Percentiles rank a stretch among this genome's conserved stretches.
Evolutionary conservation across 306 rosid genomes (phyloP).

Genomic region (Acacia melanoxylon): DNA sequence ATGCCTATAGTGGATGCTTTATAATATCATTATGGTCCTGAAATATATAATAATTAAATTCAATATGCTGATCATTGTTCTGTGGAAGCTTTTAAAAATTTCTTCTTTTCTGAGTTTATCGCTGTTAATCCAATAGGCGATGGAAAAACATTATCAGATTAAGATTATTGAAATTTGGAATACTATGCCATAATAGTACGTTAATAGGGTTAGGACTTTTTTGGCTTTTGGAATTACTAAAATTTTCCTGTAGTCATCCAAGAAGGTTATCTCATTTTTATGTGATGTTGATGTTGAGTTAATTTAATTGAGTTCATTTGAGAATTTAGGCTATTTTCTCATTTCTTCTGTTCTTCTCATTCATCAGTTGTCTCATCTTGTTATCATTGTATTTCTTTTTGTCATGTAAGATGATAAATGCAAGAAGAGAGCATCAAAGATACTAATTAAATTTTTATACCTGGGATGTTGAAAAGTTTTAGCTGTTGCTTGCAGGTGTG

Average conservation of each 20-base stretch:
- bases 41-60: neutral
- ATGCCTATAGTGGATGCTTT: neutral
- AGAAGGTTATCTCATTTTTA: neutral
- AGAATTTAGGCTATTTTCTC: neutral
- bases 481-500: conserved; percentile 68
- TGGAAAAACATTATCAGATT: neutral
- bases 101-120: neutral
- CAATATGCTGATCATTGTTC: neutral
- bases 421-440: conserved; percentile 19
- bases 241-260: neutral
- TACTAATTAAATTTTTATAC: conserved; percentile 5
- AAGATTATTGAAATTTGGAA: neutral
- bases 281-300: neutral
- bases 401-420: conserved; percentile 8
- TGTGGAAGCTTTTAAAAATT: neutral
- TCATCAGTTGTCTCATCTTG: neutral
- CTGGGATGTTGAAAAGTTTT: conserved; percentile 12
- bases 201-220: neutral
- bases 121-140: neutral
- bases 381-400: conserved; percentile 18
- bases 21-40: neutral
- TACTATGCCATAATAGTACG: neutral
- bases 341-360: neutral
- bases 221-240: neutral
- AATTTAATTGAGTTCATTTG: neutral